A percentile compares a stretch with the other conserved stretches of the same genome.
phyloP scores from a whole-genome alignment of 176 grass and related monocot species.

The Chloris gayana region DNA sequence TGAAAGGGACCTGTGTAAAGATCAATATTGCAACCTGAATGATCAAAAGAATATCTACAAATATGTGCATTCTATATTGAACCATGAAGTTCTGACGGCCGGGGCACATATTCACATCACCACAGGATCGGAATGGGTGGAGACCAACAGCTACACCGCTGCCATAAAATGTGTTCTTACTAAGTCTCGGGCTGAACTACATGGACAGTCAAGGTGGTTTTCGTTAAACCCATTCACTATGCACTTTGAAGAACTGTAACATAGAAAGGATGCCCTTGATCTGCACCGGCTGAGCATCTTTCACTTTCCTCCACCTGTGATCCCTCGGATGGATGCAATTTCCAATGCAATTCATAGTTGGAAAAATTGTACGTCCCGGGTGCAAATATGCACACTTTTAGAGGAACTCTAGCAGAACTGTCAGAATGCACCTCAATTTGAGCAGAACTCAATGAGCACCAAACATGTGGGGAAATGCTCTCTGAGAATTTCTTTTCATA shows the following conservation, averaged over 20 bases:
- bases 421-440: slow-evolving; percentile 65
- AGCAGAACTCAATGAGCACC: slow-evolving; percentile 76
- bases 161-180: background rate
- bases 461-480: slow-evolving; percentile 72
- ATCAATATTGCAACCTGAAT: background rate
- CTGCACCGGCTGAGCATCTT: slow-evolving; percentile 39
- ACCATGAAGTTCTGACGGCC: background rate
- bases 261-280: slow-evolving; percentile 77
- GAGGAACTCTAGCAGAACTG: slow-evolving; percentile 60
- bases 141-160: background rate
- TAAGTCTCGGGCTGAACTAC: background rate
- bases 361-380: slow-evolving; percentile 91
- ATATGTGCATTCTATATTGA: slow-evolving; percentile 34
- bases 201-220: background rate
- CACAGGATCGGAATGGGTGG: slow-evolving; percentile 8
- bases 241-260: slow-evolving; percentile 63
- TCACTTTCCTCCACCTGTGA: slow-evolving; percentile 39
- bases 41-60: background rate
- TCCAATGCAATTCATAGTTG: slow-evolving; percentile 92
- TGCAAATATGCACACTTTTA: slow-evolving; percentile 81
- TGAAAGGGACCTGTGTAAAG: slow-evolving; percentile 4
- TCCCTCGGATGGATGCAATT: slow-evolving; percentile 37
- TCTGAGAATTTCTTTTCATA: slow-evolving; percentile 53
- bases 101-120: slow-evolving; percentile 6
- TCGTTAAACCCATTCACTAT: slow-evolving; percentile 2